Evolutionary conservation across 2,329 filamentous ascomycete genomes (phyloP).

Genomic region (Mycosphaerella arachidis): DNA sequence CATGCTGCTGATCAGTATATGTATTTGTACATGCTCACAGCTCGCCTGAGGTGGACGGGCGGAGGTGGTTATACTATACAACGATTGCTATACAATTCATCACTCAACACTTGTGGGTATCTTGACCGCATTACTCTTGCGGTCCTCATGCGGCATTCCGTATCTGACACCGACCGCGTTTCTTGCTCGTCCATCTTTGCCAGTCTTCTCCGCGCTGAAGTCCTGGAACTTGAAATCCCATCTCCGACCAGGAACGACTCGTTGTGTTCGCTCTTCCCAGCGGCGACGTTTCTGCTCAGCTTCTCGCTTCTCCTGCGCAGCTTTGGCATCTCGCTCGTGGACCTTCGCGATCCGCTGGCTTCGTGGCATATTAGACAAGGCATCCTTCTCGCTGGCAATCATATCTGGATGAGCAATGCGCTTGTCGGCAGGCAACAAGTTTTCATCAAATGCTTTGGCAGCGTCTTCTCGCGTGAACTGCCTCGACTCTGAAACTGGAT

Average conservation of each 20-base stretch:
- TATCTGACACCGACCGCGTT: slow-evolving; percentile 57
- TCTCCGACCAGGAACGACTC: slow-evolving; percentile 45
- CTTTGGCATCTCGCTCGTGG: slow-evolving; percentile 31
- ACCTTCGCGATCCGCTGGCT: slow-evolving; percentile 43
- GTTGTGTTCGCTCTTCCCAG: slow-evolving; percentile 40
- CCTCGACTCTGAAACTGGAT: slow-evolving; percentile 60
- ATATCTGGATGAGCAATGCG: slow-evolving; percentile 62
- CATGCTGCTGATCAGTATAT: background rate
- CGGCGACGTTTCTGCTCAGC: slow-evolving; percentile 41
- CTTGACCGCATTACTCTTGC: slow-evolving; percentile 60
- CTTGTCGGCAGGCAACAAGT: slow-evolving; percentile 57
- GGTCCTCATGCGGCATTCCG: slow-evolving; percentile 57
- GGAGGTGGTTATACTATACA: slow-evolving; percentile 10
- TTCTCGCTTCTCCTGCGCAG: slow-evolving; percentile 35
- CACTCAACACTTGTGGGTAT: slow-evolving; percentile 56
- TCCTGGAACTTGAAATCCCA: slow-evolving; percentile 60
- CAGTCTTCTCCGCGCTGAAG: slow-evolving; percentile 53
- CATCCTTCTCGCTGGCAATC: slow-evolving; percentile 47
- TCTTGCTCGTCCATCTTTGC: slow-evolving; percentile 50
- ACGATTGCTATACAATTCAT: background rate
- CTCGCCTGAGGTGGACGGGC: background rate
- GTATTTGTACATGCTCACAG: background rate
- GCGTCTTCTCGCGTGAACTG: slow-evolving; percentile 63
- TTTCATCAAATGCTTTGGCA: slow-evolving; percentile 56
- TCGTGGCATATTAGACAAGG: slow-evolving; percentile 35